Percentiles rank a stretch among this genome's conserved stretches.
Evolutionary conservation across 2,329 filamentous ascomycete species (phyloP).

Genomic region (Colletotrichum acutatum): DNA sequence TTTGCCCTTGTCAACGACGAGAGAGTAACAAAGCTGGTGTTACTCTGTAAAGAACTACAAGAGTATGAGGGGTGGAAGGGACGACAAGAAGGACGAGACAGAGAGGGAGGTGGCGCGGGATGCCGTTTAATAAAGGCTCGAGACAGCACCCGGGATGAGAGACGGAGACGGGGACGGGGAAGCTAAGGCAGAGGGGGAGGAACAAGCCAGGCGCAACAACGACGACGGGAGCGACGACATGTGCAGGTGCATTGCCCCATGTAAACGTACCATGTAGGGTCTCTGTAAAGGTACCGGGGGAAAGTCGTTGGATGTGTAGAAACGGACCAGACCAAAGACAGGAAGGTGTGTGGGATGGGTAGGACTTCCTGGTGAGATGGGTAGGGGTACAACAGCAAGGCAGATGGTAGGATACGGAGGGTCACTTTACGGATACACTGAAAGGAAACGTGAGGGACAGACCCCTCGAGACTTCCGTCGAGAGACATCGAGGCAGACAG

Average conservation of each 20-base stretch:
- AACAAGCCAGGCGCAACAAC: neutral
- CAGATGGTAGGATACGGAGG: neutral
- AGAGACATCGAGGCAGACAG: neutral
- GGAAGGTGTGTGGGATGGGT: neutral
- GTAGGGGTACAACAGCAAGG: slow-evolving; percentile 17
- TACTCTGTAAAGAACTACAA: slow-evolving; percentile 22
- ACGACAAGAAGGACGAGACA: neutral
- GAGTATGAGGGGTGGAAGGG: slow-evolving; percentile 26
- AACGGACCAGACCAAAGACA: slow-evolving; percentile 8
- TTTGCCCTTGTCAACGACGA: slow-evolving; percentile 26
- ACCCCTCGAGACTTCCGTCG: no score
- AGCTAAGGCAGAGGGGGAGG: neutral
- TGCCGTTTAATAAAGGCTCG: slow-evolving; percentile 28
- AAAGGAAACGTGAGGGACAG: neutral
- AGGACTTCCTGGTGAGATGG: neutral
- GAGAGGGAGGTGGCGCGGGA: slow-evolving; percentile 14
- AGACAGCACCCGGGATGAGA: neutral
- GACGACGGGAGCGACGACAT: neutral
- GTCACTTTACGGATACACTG: neutral
- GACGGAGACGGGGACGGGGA: neutral
- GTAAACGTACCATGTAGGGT: neutral
- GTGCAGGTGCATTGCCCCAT: slow-evolving; percentile 1
- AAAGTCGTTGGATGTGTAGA: slow-evolving; percentile 3
- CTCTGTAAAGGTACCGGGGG: neutral
- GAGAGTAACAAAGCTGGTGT: neutral